A percentile compares a stretch with the other conserved stretches of the same genome.
Conservation (phyloP, 2,329 filamentous ascomycete genomes). For the Aureobasidium pullulans region DNA sequence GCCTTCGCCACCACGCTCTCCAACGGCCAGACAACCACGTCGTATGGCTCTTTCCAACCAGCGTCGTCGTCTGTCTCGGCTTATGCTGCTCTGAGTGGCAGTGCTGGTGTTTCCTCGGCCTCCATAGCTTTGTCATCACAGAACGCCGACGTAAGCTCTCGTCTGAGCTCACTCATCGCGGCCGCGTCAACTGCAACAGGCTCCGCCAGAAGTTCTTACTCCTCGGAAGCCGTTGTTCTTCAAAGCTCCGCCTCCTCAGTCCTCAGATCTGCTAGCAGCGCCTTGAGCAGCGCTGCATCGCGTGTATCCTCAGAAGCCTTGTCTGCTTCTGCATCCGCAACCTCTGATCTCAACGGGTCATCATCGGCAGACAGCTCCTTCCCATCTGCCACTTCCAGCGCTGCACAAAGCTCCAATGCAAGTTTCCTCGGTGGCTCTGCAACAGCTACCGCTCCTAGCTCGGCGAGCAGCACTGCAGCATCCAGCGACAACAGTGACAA, state of each 20-base stretch:
- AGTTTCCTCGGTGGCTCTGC: background rate
- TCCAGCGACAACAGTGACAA: constrained; percentile 16
- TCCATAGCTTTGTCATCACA: background rate
- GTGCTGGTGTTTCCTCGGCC: background rate
- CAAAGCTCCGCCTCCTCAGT: constrained; percentile 1
- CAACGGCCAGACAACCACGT: constrained; percentile 12
- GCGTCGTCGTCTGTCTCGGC: background rate
- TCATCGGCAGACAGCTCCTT: background rate
- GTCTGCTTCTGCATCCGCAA: background rate
- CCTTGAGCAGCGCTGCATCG: background rate
- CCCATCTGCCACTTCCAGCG: background rate
- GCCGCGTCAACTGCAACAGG: constrained; percentile 6
- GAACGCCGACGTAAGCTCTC: background rate
- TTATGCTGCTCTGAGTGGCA: background rate
- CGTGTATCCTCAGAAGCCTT: background rate
- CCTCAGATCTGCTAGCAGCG: background rate
- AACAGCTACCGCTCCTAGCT: constrained; percentile 4
- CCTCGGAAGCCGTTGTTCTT: background rate
- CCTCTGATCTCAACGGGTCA: background rate
- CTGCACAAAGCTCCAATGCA: background rate
- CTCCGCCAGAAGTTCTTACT: constrained; percentile 11
- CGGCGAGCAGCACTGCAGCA: constrained; percentile 6
- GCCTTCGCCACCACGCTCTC: constrained; percentile 12
- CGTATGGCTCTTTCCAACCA: constrained; percentile 7
- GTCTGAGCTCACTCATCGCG: background rate